Evolutionary conservation across 164 flowering plant genomes (phyloP).

Genomic region (Litsea cubeba): DNA sequence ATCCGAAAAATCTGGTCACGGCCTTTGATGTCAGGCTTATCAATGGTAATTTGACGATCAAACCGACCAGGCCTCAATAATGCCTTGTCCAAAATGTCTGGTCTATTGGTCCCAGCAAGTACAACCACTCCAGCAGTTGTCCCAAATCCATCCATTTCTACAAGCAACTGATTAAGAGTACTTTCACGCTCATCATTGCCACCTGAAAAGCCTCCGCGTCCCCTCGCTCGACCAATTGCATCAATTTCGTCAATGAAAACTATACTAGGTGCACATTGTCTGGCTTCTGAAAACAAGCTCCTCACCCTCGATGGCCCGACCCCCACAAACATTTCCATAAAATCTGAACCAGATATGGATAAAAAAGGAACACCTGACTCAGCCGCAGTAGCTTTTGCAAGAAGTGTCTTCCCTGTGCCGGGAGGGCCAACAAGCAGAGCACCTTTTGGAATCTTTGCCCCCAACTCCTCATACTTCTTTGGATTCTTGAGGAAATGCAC

Average conservation of each 20-base stretch:
- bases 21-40: conserved; percentile 82
- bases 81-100: conserved; percentile 89
- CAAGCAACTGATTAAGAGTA: conserved; percentile 87
- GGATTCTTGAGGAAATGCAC: conserved; percentile 92
- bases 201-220: conserved; percentile 78
- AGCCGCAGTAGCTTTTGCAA: conserved; percentile 95
- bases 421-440: conserved; percentile 94
- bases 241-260: conserved; percentile 92
- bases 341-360: conserved; percentile 89
- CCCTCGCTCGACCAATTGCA: conserved; percentile 93
- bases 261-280: conserved; percentile 88
- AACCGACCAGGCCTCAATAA: conserved; percentile 84
- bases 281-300: conserved; percentile 80
- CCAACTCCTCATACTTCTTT: conserved; percentile 79
- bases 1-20: conserved; percentile 76
- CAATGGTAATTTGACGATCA: conserved; percentile 79
- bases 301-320: conserved; percentile 94
- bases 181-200: conserved; percentile 88
- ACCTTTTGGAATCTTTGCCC: conserved; percentile 94
- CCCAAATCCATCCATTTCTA: conserved; percentile 97
- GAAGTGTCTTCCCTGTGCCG: conserved; percentile 92
- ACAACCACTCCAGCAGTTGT: conserved; percentile 89
- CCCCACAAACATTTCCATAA: conserved; percentile 96
- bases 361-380: conserved; percentile 89
- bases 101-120: conserved; percentile 89